Base-by-base conservation (phyloP, 139 green algal genomes). In the Haematococcus lacustris region DNA sequence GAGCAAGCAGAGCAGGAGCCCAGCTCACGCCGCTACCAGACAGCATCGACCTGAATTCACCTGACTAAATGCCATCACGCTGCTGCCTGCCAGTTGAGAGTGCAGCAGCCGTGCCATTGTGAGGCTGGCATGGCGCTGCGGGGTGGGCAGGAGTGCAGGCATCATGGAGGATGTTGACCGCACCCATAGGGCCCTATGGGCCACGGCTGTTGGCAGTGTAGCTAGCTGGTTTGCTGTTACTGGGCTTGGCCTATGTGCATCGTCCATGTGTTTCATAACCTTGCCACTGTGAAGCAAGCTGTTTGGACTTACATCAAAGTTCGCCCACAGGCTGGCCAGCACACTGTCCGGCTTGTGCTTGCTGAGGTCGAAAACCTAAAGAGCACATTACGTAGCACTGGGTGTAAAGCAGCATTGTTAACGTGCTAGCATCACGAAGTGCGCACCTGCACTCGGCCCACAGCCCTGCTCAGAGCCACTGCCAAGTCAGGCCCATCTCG, bases 361-460 rank as follows among this genome's bases (percentile, higher is more conserved):
- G 0, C 73, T 70, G 13, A 97, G 71, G 74, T 97, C 91, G 77
- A 93, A 97, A 34, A n/a, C n/a, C n/a, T n/a, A n/a, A n/a, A n/a
- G n/a, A n/a, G n/a, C n/a, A n/a, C n/a, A n/a, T n/a, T n/a, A n/a
- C n/a, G n/a, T n/a, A n/a, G n/a, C n/a, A n/a, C n/a, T n/a, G n/a
- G n/a, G n/a, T n/a, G n/a, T n/a, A n/a, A n/a, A n/a, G n/a, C n/a
- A n/a, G n/a, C n/a, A n/a, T n/a, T n/a, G n/a, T n/a, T n/a, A n/a
- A n/a, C n/a, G n/a, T n/a, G n/a, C n/a, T n/a, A n/a, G n/a, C n/a
- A n/a, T n/a, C n/a, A n/a, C n/a, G n/a, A n/a, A n/a, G n/a, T n/a
- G n/a, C n/a, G n/a, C 38, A 96, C 90, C 85, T 89, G 83, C 6
- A 51, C 1, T 51, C 28, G 70, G 5, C 91, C 91, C 30, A 97